Percentiles rank a stretch among this genome's conserved stretches.
Evolutionary conservation across 768 basidiomycete genomes (phyloP).

Genomic region (Panus rudis): DNA sequence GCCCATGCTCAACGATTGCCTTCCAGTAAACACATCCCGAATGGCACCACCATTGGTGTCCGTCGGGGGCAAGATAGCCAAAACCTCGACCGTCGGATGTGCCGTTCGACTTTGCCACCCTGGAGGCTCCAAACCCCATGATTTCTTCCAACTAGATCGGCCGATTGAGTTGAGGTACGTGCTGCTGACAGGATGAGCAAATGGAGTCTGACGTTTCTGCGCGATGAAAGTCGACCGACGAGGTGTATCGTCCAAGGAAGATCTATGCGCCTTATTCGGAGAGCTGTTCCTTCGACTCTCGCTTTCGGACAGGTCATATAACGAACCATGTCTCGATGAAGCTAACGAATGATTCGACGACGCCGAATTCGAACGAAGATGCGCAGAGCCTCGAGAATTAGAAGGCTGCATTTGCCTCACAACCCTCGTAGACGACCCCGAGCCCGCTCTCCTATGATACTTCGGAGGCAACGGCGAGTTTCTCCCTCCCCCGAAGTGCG

Average conservation of each 20-base stretch:
- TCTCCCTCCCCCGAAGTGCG: conserved; percentile 45
- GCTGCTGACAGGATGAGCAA: conserved; percentile 45
- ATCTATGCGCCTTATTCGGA: conserved; percentile 49
- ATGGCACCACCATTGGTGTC: conserved; percentile 36
- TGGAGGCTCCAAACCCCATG: conserved; percentile 82
- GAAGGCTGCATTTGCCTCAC: conserved; percentile 51
- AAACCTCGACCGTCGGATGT: conserved; percentile 65
- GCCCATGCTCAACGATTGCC: conserved; percentile 50
- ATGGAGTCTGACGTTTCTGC: conserved; percentile 74
- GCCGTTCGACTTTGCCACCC: conserved; percentile 68
- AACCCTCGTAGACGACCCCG: conserved; percentile 78
- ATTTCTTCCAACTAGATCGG: conserved; percentile 81
- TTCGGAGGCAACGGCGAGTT: conserved; percentile 74
- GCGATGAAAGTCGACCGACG: conserved; percentile 59
- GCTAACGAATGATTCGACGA: conserved; percentile 72
- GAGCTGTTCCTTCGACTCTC: conserved; percentile 60
- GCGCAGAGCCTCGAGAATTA: conserved; percentile 34
- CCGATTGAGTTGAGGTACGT: conserved; percentile 38
- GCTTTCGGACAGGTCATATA: conserved; percentile 66
- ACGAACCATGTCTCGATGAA: conserved; percentile 73
- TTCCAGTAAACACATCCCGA: conserved; percentile 76
- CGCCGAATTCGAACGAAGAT: conserved; percentile 70
- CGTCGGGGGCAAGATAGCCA: conserved; percentile 65
- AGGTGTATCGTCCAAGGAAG: conserved; percentile 42
- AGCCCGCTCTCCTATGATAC: conserved; percentile 72